Evolutionary conservation across 176 grass and related monocot genomes (phyloP).

Genomic region (Triticum monococcum): DNA sequence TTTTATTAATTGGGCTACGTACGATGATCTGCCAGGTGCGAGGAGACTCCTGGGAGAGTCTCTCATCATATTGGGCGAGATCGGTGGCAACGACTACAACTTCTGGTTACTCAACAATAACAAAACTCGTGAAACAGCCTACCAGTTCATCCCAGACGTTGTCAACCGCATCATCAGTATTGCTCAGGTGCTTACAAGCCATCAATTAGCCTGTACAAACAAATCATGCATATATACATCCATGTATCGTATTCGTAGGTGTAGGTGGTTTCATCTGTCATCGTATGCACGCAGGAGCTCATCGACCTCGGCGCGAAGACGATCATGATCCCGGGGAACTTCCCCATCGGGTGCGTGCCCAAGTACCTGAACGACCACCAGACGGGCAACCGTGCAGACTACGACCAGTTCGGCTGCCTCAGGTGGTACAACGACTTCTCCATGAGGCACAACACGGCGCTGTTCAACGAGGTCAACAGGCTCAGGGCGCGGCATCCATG

Average conservation of each 20-base stretch:
- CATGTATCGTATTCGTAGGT: neutral
- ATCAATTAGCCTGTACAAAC: neutral
- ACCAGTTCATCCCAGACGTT: constrained; percentile 45
- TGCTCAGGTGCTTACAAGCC: constrained; percentile 26
- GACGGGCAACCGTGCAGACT: constrained; percentile 21
- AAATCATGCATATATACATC: neutral
- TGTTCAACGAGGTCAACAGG: neutral
- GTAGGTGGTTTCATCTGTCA: too few relatives aligned
- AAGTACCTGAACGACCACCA: constrained; percentile 8
- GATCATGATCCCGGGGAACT: constrained; percentile 34
- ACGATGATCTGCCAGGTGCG: neutral
- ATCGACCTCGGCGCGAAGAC: constrained; percentile 37
- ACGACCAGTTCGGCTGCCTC: constrained; percentile 44
- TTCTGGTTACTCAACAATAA: constrained; percentile 9
- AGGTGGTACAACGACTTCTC: constrained; percentile 50
- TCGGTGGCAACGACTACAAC: constrained; percentile 75
- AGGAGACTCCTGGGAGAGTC: constrained; percentile 34
- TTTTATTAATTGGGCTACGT: too few relatives aligned
- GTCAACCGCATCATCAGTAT: constrained; percentile 27
- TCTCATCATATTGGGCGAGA: constrained; percentile 51
- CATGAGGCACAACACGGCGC: constrained; percentile 34
- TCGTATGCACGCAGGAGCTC: constrained; percentile 30
- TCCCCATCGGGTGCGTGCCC: constrained; percentile 49
- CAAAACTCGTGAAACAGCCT: constrained; percentile 26
- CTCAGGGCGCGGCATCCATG: constrained; percentile 22